Evolutionary conservation across 2,329 filamentous ascomycete species (phyloP), one percentile per base, ranked within the genome.

Genomic region (Graphilbum sp.): DNA sequence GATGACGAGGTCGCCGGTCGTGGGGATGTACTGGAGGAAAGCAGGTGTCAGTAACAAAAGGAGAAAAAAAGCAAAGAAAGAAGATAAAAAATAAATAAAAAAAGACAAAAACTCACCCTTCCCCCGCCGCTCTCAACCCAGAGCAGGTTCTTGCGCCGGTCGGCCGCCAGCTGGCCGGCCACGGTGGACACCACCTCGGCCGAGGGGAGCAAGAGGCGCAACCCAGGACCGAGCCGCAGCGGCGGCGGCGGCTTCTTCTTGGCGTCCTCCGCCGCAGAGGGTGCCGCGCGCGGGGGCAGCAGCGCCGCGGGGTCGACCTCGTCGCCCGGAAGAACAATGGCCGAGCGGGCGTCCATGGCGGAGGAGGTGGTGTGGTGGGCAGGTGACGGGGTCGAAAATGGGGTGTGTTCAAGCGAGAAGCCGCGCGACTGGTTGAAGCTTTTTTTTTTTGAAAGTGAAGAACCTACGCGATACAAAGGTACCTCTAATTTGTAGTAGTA

Each of bases 1-100:
- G 52, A 98, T 83, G 46, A 96, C 77, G 35, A 93, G 73, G 56
- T 98, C 90, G 52, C 79, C 79, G n/a, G 70, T 63, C 16, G 75
- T 69, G 12, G 90, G 85, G 27, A 75, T 66, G 53, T 96, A 98
- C 73, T 90, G 38, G 7, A 17, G 2, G 46, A 45, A 54, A 63
- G 41, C 21, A 19, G 31, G 25, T 21, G 54, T 50, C 40, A 56
- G 13, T 5, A 29, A 12, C 7, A n/a, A 29, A 15, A 29, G 13
- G 27, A 29, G 13, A 29, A 29, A 29, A 18, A 32, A 18, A 12
- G 12, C 13, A 32, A 17, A 32, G 30, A 32, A 9, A 18, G 5
- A 20, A 13, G 18, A 20, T 9, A 33, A 33, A 33, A 18, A 12
- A 18, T 5, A 32, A 17, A 32, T 9, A 32, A 9, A 18, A 17